Base-by-base conservation (phyloP, 768 basidiomycete species). In the Leccinum olivaceopallidum region DNA sequence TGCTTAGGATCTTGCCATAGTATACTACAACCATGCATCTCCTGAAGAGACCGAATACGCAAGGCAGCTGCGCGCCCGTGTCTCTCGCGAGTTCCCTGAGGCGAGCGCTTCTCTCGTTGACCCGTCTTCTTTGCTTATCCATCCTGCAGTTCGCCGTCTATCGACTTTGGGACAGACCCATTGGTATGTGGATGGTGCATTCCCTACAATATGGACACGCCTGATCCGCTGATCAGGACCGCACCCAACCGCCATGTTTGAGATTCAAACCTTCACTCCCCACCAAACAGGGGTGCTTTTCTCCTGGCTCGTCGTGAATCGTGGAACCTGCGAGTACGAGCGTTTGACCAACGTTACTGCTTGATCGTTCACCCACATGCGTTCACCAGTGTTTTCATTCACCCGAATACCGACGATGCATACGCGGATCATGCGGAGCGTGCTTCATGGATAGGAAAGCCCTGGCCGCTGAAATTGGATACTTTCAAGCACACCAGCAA, bases 181-280 rank as follows among this genome's bases (percentile, higher is more conserved):
- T 89, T 42, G 88, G 87, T 84, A 37, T 62, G 81, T 71, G 49
- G n/a, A 39, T 51, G 6, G 30, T 7, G 18, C 42, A 12, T 48
- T n/a, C 30, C 0, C 20, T 8, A 5, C 14, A 32, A 14, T 13
- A 22, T 48, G 30, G 8, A 44, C 37, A 13, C 4, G 3, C 8
- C n/a, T 68, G 18, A 62, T 51, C 10, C 48, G 7, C 7, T 6
- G 14, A 34, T 22, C 62, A 73, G 88, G 87, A 77, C 89, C 87
- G 0, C 89, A 90, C 64, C 85, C 88, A 0, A 83, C 82, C 9
- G 80, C 85, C 7, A 89, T 89, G 87, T 90, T 89, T 66, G 82
- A 90, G 69, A 80, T 89, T 60, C 84, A 90, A 68, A 84, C 83
- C 1, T 84, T 85, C 71, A 83, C 66, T 32, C 88, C 88, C 9